Evolutionary conservation across 371 early-diverging fungal species (phyloP).

Genomic region (Nematocida homosporus): DNA sequence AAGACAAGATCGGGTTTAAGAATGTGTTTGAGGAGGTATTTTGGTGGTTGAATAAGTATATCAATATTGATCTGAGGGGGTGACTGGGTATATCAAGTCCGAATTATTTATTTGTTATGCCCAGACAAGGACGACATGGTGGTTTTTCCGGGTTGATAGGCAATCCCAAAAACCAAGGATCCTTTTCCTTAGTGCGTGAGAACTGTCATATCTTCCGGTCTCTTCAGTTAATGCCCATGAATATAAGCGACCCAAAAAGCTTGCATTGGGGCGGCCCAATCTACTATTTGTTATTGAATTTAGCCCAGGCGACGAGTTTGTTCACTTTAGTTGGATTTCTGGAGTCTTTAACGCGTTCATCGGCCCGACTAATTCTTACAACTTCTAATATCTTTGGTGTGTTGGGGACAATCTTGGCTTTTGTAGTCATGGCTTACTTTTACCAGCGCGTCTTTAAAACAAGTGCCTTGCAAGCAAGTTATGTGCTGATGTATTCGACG

Average conservation of each 20-base stretch:
- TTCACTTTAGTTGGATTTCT: background rate
- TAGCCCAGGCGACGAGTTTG: background rate
- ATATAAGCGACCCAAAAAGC: background rate
- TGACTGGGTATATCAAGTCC: background rate
- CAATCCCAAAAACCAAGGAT: background rate
- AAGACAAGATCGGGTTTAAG: too few species aligned
- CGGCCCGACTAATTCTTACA: background rate
- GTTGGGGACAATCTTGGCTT: background rate
- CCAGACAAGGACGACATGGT: background rate
- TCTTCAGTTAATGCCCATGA: background rate
- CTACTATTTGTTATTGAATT: background rate
- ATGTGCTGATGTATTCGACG: slow-evolving; percentile 18
- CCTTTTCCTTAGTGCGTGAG: background rate
- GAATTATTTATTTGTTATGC: background rate
- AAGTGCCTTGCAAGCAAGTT: background rate
- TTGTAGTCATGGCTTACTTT: background rate
- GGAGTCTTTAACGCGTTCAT: background rate
- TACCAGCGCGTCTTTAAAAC: background rate
- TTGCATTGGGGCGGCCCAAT: background rate
- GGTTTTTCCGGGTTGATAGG: background rate
- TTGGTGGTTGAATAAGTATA: too few species aligned
- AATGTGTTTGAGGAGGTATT: too few species aligned
- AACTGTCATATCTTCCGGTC: background rate
- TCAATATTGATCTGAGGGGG: background rate
- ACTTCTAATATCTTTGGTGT: background rate